phyloP scores from a whole-genome alignment of 371 early-diverging fungal species.

The Apophysomyces variabilis region DNA sequence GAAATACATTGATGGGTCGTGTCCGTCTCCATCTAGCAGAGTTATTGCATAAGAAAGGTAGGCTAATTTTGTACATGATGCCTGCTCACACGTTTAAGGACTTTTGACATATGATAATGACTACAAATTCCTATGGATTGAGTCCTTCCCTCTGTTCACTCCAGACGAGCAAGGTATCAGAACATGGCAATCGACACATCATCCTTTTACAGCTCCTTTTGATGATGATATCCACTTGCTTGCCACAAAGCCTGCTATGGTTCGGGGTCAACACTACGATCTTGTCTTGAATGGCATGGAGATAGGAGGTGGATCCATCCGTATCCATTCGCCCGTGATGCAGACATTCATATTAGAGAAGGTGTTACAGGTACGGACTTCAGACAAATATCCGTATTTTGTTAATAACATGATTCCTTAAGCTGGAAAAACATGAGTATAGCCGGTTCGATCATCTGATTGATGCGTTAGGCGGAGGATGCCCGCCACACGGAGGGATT shows the following conservation, averaged over 20 bases:
- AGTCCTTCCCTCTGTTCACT: slow-evolving; percentile 89
- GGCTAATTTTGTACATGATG: neutral
- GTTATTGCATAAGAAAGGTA: slow-evolving; percentile 61
- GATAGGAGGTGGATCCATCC: slow-evolving; percentile 92
- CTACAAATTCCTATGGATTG: slow-evolving; percentile 86
- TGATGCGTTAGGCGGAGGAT: slow-evolving; percentile 81
- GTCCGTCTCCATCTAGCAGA: slow-evolving; percentile 66
- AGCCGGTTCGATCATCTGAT: slow-evolving; percentile 82
- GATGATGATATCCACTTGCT: slow-evolving; percentile 70
- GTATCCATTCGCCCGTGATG: slow-evolving; percentile 82
- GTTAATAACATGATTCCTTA: slow-evolving; percentile 4
- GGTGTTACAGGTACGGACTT: slow-evolving; percentile 59
- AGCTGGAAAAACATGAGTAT: slow-evolving; percentile 53
- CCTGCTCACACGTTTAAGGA: slow-evolving; percentile 23
- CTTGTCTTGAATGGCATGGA: slow-evolving; percentile 91
- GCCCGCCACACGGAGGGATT: slow-evolving; percentile 93
- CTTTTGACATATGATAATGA: slow-evolving; percentile 49
- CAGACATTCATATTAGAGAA: slow-evolving; percentile 77
- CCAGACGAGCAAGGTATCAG: slow-evolving; percentile 58
- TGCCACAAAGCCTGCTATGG: slow-evolving; percentile 64
- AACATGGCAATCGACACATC: slow-evolving; percentile 78
- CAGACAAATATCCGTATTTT: neutral
- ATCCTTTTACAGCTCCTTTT: slow-evolving; percentile 91
- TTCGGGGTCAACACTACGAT: slow-evolving; percentile 89
- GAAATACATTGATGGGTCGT: slow-evolving; percentile 80